Base-by-base conservation (phyloP, 1,139 yeast species). In the Kodamaea derodonti region DNA sequence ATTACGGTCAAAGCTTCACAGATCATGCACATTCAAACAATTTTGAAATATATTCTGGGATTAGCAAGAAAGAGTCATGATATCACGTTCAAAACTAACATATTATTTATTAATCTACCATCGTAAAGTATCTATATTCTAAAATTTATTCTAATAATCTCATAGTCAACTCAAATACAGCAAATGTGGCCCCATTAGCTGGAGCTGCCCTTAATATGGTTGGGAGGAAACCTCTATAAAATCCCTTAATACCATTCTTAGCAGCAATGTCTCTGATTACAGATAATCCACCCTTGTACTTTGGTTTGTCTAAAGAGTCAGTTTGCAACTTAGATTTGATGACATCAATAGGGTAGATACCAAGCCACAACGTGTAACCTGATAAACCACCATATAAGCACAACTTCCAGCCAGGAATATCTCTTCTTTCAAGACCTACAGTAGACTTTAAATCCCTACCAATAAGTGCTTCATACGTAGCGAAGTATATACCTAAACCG, bases 121-220 rank as follows among this genome's bases (percentile, higher is more conserved):
- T n/a, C n/a, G n/a, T n/a, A n/a, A n/a, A n/a, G n/a, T n/a, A n/a
- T n/a, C n/a, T n/a, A n/a, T n/a, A n/a, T n/a, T n/a, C 13, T 24
- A 6, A 24, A 6, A 26, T 7, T 17, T 40, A 69, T 32, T 64
- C 69, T 34, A 75, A 51, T 26, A 75, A 56, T 60, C 94, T 76
- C 84, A 87, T 84, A 4, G 95, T 83, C 35, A 84, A 59, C 61
- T 90, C 97, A 54, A 90, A 90, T 9, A 94, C 87, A 35, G 87
- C 85, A 63, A 90, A 90, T 1, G 97, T 90, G 20, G 95, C 95
- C 34, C 96, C 97, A 54, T 90, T 90, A 13, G 95, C 97, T 3
- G 97, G 97, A 2, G 95, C 95, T 35, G 97, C 97, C 61, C 97
- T 81, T 48, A 90, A 67, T 43, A 90, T 78, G 1, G 97, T 88